Evolutionary conservation across 140 eudicot species (phyloP).

Genomic region (Stevia rebaudiana): DNA sequence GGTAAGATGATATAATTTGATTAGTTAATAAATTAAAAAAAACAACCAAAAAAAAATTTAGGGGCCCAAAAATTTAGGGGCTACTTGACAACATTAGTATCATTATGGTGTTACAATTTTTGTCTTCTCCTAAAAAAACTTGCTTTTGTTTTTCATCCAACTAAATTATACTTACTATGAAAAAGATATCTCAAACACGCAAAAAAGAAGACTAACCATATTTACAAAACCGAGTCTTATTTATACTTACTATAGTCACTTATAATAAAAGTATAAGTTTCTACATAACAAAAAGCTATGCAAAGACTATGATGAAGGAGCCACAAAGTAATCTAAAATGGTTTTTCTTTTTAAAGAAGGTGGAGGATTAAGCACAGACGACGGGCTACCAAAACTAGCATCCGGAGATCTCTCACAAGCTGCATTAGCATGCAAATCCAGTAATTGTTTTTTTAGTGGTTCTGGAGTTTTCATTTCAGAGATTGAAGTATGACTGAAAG

Average conservation of each 20-base stretch:
- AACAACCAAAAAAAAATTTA: no score
- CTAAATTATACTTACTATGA: no score
- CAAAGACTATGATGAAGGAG: constrained; percentile 34
- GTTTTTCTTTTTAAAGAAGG: constrained; percentile 81
- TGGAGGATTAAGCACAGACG: constrained; percentile 85
- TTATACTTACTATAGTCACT: constrained; percentile 10
- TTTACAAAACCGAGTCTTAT: neutral
- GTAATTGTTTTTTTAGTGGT: constrained; percentile 26
- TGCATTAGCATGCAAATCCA: constrained; percentile 23
- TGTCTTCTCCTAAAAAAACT: no score
- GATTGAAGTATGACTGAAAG: constrained; percentile 12
- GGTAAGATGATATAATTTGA: no score
- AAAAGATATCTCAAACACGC: neutral
- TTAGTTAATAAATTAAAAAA: no score
- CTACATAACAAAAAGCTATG: constrained; percentile 3
- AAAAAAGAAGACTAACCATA: neutral
- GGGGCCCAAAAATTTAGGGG: no score
- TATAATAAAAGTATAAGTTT: neutral
- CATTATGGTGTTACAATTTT: no score
- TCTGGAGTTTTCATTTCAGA: constrained; percentile 60
- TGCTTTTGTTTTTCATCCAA: no score
- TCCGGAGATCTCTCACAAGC: constrained; percentile 52
- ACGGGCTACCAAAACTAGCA: constrained; percentile 57
- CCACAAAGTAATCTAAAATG: constrained; percentile 70
- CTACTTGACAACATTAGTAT: no score